phyloP scores from a whole-genome alignment of 2,329 filamentous ascomycete genomes.

The Dryadomyces quercus-mongolicae region DNA sequence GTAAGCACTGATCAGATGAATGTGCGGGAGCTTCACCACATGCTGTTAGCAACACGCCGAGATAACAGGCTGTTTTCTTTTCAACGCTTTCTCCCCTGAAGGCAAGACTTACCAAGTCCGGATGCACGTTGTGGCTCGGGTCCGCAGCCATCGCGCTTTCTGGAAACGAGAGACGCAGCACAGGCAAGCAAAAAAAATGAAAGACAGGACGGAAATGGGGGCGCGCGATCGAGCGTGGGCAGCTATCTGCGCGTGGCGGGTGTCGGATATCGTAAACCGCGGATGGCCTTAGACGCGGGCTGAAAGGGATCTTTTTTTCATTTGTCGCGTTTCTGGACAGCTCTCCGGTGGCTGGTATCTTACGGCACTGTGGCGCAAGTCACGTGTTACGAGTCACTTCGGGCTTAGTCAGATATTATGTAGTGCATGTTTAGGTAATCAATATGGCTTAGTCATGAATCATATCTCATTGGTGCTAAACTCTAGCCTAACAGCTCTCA shows the following conservation, averaged over 20 bases:
- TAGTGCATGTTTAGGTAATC: too few relatives aligned
- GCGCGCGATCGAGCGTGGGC: not conserved
- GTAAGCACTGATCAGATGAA: constrained; percentile 78
- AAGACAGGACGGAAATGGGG: not conserved
- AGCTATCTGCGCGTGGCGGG: not conserved
- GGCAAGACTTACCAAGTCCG: constrained; percentile 17
- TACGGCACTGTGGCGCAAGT: not conserved
- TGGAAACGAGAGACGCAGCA: not conserved
- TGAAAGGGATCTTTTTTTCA: not conserved
- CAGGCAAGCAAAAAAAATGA: not conserved
- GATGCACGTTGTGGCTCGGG: constrained; percentile 22
- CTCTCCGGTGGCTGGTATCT: constrained; percentile 1
- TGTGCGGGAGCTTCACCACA: constrained; percentile 58
- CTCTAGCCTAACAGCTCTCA: not conserved
- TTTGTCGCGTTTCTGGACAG: constrained; percentile 2
- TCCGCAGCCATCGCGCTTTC: constrained; percentile 16
- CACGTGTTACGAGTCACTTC: not conserved
- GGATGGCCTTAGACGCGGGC: not conserved
- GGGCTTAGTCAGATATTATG: too few relatives aligned
- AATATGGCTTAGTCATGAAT: not conserved
- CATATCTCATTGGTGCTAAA: not conserved
- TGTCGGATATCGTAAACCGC: not conserved
- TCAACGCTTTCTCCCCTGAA: not conserved
- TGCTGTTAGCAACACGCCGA: not conserved
- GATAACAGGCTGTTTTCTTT: not conserved